Evolutionary conservation across 208 protist genomes (phyloP), one percentile per base, ranked within the genome.

Genomic region (Novymonas esmeraldas): DNA sequence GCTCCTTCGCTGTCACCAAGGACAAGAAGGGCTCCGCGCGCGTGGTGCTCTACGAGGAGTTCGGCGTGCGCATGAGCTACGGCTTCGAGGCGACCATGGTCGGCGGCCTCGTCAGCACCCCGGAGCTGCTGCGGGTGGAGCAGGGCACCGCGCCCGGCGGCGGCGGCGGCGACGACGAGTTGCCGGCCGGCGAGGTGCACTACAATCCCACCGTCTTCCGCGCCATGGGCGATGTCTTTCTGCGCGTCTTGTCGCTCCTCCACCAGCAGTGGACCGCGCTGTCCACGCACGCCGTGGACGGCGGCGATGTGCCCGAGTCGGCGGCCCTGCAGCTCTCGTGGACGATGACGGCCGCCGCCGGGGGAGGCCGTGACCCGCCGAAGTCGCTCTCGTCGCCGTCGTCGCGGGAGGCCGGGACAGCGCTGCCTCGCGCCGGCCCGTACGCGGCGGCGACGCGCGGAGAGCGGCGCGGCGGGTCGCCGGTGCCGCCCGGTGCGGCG

Each of bases 11-110:
- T 24, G 85, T 98, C 26, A 88, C 95, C 34, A 94, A 93, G 56
- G 78, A 76, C 62, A 98, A 98, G 74, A 79, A 85, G 18, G 69
- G 76, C 29, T 97, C 96, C 0, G 95, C 82, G 33, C 84, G 97
- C 9, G 90, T 98, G 4, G 92, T 98, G 11, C 82, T 97, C 55
- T 97, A 96, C 78, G 76, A 83, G 13, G 87, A 98, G 71, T 89
- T 93, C 66, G 84, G 84, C 38, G 90, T 99, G 60, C 82, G 90
- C 45, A 98, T 98, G 89, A 95, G 89, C 74, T 98, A 95, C 76
- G 97, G 90, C 20, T 63, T 99, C 31, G 97, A 99, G 66, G 84
- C 85, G n/a, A 93, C 91, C n/a, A 94, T 96, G 89, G 92, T 95
- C 73, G 93, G 93, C 10, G 92, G 92, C 14, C 49, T 71, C 10